Evolutionary conservation across 257 asterid species (phyloP), one percentile per base, ranked within the genome.

Genomic region (Catharanthus roseus): DNA sequence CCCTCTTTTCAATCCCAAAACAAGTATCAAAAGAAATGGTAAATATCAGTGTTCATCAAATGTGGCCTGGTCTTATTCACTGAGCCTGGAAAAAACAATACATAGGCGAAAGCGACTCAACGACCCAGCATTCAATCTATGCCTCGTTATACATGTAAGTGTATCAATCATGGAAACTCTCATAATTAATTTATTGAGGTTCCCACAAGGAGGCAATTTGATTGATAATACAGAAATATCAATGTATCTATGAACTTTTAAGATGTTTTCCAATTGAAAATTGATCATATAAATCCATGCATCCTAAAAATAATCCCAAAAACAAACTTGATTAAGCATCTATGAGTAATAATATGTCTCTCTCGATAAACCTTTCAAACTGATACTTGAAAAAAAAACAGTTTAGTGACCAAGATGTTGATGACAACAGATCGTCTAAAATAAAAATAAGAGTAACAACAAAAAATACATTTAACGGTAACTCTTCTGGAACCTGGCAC

Each of bases 101-200:
- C 88, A 70, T n/a, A 69, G 84, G 87, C 88, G 86, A n/a, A 83
- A 89, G 96, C 85, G 88, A 91, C 96, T 91, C 97, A 91, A 89
- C 96, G 68, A 34, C 73, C 84, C 86, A 77, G 93, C 89, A 24
- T 8, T 3, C 28, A 36, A 47, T 82, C 57, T 82, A 29, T 67
- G 84, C 86, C 86, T 57, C 68, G 3, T 58, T 1, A 16, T 33
- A 26, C 53, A 23, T 28, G 18, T 11, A 45, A 45, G 51, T 13
- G 23, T 18, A 63, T 34, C 13, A 24, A 65, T 65, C 55, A 4
- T 65, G 51, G 50, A 65, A 65, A n/a, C 29, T 42, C 51, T 42
- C 54, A 65, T 7, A 44, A 63, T 41, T 18, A 65, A 13, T 21
- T 23, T 28, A 65, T 10, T 24, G 51, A 65, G 54, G n/a, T 4